phyloP scores from a whole-genome alignment of 371 early-diverging fungal genomes.

The Apophysomyces sp. region DNA sequence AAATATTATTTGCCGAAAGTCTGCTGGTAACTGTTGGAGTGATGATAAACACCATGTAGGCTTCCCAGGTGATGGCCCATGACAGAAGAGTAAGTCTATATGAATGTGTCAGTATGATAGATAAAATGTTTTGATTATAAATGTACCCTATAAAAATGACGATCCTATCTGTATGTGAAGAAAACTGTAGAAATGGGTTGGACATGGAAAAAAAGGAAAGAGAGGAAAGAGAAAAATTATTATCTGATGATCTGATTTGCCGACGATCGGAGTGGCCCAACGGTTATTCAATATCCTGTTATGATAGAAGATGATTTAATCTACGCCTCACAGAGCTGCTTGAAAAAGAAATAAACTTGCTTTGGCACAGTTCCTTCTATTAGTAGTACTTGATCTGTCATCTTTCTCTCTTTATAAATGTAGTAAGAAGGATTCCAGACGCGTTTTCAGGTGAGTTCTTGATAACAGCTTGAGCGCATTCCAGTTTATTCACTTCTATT shows the following conservation, averaged over 20 bases:
- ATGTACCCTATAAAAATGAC: not conserved
- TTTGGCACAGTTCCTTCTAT: too few relatives aligned
- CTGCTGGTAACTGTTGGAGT: slow-evolving; percentile 4
- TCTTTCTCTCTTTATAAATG: too few relatives aligned
- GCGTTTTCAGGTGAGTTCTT: too few relatives aligned
- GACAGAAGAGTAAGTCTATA: not conserved
- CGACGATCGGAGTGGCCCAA: not conserved
- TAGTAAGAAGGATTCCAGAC: too few relatives aligned
- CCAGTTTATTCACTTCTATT: too few relatives aligned
- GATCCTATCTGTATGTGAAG: not conserved
- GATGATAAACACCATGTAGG: slow-evolving; percentile 8
- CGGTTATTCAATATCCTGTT: not conserved
- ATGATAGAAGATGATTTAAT: not conserved
- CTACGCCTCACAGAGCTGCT: too few relatives aligned
- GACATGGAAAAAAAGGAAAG: not conserved
- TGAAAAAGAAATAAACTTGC: too few relatives aligned
- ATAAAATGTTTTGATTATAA: not conserved
- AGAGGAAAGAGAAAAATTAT: not conserved
- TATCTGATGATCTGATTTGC: slow-evolving; percentile 3
- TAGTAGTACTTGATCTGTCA: too few relatives aligned
- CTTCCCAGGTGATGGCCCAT: slow-evolving; percentile 12
- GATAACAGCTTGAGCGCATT: too few relatives aligned
- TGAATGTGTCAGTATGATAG: not conserved
- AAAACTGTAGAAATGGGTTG: not conserved
- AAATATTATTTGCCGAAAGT: slow-evolving; percentile 12